Evolutionary conservation across 225 moss, liverwort and hornwort species (phyloP).

Genomic region (Neckera pumila): DNA sequence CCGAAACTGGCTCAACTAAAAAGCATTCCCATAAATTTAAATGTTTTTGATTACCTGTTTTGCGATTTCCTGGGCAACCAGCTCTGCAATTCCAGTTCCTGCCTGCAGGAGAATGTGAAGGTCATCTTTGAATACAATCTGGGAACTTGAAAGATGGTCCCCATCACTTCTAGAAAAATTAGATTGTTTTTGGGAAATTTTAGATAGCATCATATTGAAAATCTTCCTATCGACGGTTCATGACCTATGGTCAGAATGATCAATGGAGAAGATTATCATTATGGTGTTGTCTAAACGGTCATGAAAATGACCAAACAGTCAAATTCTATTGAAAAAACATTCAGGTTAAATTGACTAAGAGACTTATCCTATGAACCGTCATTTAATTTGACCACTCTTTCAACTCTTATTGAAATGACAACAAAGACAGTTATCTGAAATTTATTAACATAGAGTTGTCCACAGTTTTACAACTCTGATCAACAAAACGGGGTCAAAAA

Average conservation of each 20-base stretch:
- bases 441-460: not conserved
- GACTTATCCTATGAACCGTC: not conserved
- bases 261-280: not conserved
- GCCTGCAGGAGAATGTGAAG: slow-evolving; percentile 15
- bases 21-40: not conserved
- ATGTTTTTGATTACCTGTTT: slow-evolving; percentile 16
- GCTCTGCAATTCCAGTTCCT: slow-evolving; percentile 47
- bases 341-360: not conserved
- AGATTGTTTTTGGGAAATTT: not conserved
- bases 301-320: not conserved
- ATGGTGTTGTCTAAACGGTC: no score
- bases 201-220: not conserved
- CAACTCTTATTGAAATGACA: no score
- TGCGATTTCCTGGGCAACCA: slow-evolving; percentile 37
- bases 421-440: not conserved
- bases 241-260: not conserved
- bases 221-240: not conserved
- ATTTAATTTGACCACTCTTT: not conserved
- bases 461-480: not conserved
- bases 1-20: not conserved
- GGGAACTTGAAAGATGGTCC: not conserved
- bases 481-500: not conserved
- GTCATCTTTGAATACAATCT: not conserved
- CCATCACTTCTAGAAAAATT: not conserved
- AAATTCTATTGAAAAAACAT: not conserved